Conservation (phyloP, 2,329 filamentous ascomycete species). For the Diaporthe citrichinensis region DNA sequence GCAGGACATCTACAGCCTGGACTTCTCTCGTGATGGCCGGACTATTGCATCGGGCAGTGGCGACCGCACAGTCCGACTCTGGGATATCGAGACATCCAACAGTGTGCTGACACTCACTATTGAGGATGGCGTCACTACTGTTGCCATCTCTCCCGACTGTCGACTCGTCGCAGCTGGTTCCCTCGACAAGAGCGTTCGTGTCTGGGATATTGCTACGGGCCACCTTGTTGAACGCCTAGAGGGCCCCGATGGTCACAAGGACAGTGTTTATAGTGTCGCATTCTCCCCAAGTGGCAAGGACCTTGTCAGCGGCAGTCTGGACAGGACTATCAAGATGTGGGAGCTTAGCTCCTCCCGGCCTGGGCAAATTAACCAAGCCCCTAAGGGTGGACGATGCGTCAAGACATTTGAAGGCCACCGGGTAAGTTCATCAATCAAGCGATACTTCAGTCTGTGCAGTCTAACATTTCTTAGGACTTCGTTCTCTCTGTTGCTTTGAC, state of each 20-base stretch:
- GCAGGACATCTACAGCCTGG: conserved; percentile 97
- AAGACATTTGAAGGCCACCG: conserved; percentile 98
- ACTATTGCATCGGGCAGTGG: conserved; percentile 97
- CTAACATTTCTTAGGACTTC: conserved; percentile 78
- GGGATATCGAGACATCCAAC: conserved; percentile 90
- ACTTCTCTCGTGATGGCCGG: conserved; percentile 93
- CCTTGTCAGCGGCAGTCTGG: conserved; percentile 92
- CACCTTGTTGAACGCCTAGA: conserved; percentile 93
- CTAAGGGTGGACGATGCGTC: conserved; percentile 92
- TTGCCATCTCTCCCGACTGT: conserved; percentile 96
- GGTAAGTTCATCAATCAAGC: conserved; percentile 62
- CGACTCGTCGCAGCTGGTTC: conserved; percentile 95
- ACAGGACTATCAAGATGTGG: conserved; percentile 99
- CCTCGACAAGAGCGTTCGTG: conserved; percentile 96
- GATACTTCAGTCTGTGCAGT: neutral
- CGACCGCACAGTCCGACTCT: conserved; percentile 93
- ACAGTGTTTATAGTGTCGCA: conserved; percentile 95
- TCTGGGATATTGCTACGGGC: conserved; percentile 92
- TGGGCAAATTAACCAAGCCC: conserved; percentile 74
- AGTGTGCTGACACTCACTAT: conserved; percentile 90
- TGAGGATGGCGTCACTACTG: conserved; percentile 96
- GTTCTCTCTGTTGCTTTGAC: conserved; percentile 96
- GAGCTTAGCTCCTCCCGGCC: conserved; percentile 80
- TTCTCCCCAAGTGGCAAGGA: conserved; percentile 95
- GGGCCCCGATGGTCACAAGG: conserved; percentile 93